Base-by-base conservation (phyloP, 371 early-diverging fungal species). In the Syncephalastrum racemosum region DNA sequence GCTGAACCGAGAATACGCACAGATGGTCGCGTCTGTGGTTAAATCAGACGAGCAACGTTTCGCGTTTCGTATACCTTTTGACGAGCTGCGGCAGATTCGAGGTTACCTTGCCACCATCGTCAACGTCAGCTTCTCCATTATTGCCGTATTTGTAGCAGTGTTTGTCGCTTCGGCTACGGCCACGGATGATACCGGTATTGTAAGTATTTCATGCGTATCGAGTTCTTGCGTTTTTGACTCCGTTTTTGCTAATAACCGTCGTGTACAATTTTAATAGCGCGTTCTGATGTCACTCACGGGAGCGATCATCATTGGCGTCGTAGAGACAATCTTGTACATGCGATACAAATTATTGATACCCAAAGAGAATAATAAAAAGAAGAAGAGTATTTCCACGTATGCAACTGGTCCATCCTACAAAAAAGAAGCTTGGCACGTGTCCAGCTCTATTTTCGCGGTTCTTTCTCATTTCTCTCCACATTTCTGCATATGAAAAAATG, bases 81-180 rank as follows among this genome's bases (percentile, higher is more conserved):
- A 73, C 46, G 86, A 85, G 41, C 62, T 81, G 15, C 70, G 71
- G 50, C 73, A 75, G 24, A 68, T 76, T 8, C 67, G 75, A 10
- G 67, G 79, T 24, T 72, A 79, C 42, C 58, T 86, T 3, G 70
- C 77, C 4, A 71, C 84, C 15, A 76, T 86, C 18, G 45, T 81
- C 24, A 88, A 88, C 53, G 82, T 86, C 31, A 41, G 75, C 1
- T 79, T 88, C 44, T 82, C 84, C 12, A 79, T 84, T 67, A 74
- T 67, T 1, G 85, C 86, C 8, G 84, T 83, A 10, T 85, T 82
- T 67, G 74, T 70, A 2, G 84, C 86, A 12, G 75, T 80, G 6
- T 83, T 75, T 59, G 78, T 75, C 48, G 71, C 84, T 25, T 67
- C 80, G 0, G 58, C 73, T 24, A 64, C 80, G 0, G 68, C 86